These are phyloP conservation scores for Ormosia semicastrata DNA, from an alignment of 306 rosid genomes.

Conservation along the genomic window DNA sequence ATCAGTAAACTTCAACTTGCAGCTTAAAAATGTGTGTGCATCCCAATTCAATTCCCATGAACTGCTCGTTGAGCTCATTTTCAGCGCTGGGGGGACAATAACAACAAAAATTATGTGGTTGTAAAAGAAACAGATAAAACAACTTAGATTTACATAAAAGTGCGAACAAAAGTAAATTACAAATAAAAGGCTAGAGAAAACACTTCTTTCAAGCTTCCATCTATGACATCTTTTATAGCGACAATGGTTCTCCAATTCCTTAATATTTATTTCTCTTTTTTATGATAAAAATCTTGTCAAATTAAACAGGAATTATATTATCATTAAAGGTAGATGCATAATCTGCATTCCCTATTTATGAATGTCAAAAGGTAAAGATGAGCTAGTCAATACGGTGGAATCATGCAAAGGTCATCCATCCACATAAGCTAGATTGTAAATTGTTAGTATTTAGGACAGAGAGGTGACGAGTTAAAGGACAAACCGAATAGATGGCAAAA, in stretches of 20 bases:
- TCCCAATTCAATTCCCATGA: not conserved
- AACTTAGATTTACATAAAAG: not conserved
- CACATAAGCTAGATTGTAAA: not conserved
- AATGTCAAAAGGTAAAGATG: conserved; percentile 2
- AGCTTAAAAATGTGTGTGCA: not conserved
- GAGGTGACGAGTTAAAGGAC: conserved; percentile 38
- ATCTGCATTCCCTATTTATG: conserved; percentile 13
- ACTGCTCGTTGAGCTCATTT: not conserved
- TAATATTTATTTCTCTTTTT: not conserved
- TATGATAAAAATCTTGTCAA: not conserved
- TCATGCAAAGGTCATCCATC: not conserved
- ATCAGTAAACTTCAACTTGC: conserved; percentile 7
- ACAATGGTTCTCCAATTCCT: not conserved
- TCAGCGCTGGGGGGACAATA: no score
- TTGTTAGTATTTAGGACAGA: conserved; percentile 4
- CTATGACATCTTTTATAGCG: not conserved
- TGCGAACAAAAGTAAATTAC: not conserved
- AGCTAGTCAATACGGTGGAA: not conserved
- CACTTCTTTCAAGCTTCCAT: not conserved
- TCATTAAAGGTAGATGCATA: not conserved
- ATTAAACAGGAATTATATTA: not conserved
- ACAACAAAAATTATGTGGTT: no score
- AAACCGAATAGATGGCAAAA: conserved; percentile 94
- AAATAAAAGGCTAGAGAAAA: not conserved
- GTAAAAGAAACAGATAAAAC: no score